Percentiles rank a stretch among this genome's conserved stretches.
phyloP scores from a whole-genome alignment of 2,329 filamentous ascomycete genomes.

The Colletotrichum navitas region DNA sequence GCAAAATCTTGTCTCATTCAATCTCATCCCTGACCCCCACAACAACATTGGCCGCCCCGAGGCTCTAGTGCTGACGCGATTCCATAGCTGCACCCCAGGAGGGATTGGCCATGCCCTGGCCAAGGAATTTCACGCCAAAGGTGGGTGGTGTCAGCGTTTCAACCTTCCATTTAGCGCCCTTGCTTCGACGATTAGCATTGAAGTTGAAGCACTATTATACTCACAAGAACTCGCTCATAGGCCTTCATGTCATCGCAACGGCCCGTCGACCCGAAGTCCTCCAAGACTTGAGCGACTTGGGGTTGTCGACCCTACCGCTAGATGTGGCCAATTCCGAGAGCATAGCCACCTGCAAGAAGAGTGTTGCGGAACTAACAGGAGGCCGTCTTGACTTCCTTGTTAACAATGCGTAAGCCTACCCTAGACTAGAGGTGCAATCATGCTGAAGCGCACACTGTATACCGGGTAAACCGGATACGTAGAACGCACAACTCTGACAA shows the following conservation, averaged over 20 bases:
- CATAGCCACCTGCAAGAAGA: conserved; percentile 61
- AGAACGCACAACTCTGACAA: conserved; percentile 8
- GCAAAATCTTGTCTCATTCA: conserved; percentile 28
- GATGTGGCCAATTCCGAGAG: conserved; percentile 67
- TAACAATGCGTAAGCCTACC: conserved; percentile 67
- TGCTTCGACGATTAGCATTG: not conserved
- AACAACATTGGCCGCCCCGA: not conserved
- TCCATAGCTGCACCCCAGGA: conserved; percentile 66
- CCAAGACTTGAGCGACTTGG: conserved; percentile 57
- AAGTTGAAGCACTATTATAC: not conserved
- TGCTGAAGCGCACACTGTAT: no score
- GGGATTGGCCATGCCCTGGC: conserved; percentile 69
- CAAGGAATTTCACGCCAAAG: conserved; percentile 64
- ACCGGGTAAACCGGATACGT: not conserved
- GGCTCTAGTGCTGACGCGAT: conserved; percentile 9
- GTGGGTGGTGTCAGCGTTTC: conserved; percentile 48
- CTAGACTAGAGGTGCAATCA: not conserved
- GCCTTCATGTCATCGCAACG: conserved; percentile 68
- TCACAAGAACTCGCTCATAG: conserved; percentile 46
- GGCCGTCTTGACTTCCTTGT: conserved; percentile 69
- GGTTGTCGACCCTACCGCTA: conserved; percentile 63
- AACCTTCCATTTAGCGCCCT: not conserved
- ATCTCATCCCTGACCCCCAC: not conserved
- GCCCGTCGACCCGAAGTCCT: conserved; percentile 65
- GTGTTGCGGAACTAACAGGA: conserved; percentile 62